These are phyloP conservation scores for Penicillium mononematosum DNA, from an alignment of 495 filamentous ascomycete species.

Conservation along the genomic window DNA sequence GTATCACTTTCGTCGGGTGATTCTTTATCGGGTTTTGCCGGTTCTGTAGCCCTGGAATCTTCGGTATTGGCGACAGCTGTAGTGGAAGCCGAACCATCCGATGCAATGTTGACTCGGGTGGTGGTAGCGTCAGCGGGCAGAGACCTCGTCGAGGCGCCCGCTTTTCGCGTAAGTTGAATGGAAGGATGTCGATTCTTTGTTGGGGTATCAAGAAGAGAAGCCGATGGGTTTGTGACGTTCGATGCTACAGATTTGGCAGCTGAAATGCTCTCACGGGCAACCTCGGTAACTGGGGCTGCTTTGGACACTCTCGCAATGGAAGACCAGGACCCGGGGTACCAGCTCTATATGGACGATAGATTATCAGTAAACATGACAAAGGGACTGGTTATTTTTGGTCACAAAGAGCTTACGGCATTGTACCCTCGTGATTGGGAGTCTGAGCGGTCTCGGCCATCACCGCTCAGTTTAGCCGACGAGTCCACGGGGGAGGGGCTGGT, in stretches of 20 bases:
- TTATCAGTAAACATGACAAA: slow-evolving; percentile 9
- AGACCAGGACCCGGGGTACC: slow-evolving; percentile 64
- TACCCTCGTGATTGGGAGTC: slow-evolving; percentile 35
- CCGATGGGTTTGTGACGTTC: slow-evolving; percentile 37
- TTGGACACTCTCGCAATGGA: slow-evolving; percentile 57
- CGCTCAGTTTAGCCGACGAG: slow-evolving; percentile 32
- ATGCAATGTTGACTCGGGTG: slow-evolving; percentile 51
- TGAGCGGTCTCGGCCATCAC: slow-evolving; percentile 33
- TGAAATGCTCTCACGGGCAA: slow-evolving; percentile 74
- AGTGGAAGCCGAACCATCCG: slow-evolving; percentile 43
- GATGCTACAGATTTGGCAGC: slow-evolving; percentile 52
- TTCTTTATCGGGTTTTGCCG: slow-evolving; percentile 28
- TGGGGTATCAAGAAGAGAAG: slow-evolving; percentile 29
- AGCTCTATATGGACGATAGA: slow-evolving; percentile 29
- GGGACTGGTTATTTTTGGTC: not conserved
- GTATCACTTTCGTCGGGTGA: slow-evolving; percentile 14
- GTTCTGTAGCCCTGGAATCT: slow-evolving; percentile 18
- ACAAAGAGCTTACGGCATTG: slow-evolving; percentile 30
- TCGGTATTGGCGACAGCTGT: slow-evolving; percentile 28
- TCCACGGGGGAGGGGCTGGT: slow-evolving; percentile 52
- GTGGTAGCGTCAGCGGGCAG: slow-evolving; percentile 49
- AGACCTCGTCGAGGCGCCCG: slow-evolving; percentile 44
- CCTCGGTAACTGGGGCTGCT: slow-evolving; percentile 67
- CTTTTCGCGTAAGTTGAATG: slow-evolving; percentile 44
- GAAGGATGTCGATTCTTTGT: slow-evolving; percentile 35